Evolutionary conservation across 1,139 yeast species (phyloP).

Genomic region (Kodamaea plutei): DNA sequence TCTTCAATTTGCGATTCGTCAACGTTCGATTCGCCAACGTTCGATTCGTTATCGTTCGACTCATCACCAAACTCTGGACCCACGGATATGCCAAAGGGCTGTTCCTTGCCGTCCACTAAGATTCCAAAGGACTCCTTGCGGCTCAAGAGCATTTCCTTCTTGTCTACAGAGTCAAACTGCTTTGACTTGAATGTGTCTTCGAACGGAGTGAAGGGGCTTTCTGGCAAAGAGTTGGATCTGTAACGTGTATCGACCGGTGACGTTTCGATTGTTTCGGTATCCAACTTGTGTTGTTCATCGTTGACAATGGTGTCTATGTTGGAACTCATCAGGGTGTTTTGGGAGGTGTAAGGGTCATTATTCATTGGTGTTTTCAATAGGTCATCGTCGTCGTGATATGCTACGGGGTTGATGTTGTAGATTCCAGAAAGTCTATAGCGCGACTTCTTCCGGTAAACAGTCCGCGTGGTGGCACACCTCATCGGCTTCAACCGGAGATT

Average conservation of each 20-base stretch:
- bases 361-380: conserved; percentile 5
- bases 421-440: conserved; percentile 37
- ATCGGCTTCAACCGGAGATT: conserved; percentile 40
- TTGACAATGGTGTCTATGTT: conserved; percentile 1
- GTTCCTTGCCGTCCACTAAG: background rate
- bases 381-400: conserved; percentile 10
- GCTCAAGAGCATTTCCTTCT: no score
- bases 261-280: conserved; percentile 13
- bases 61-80: conserved; percentile 13
- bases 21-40: background rate
- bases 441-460: conserved; percentile 39
- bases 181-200: conserved; percentile 2
- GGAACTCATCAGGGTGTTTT: conserved; percentile 7
- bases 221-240: conserved; percentile 25
- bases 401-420: conserved; percentile 37
- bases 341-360: conserved; percentile 1
- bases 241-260: conserved; percentile 12
- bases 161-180: conserved; percentile 5
- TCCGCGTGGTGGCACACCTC: conserved; percentile 26
- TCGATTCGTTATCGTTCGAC: background rate
- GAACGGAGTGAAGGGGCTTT: conserved; percentile 9
- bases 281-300: conserved; percentile 1
- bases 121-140: background rate
- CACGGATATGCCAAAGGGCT: no score
- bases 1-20: no score